Conservation (phyloP, 345 rosid species). For the Citrus hindsii region DNA sequence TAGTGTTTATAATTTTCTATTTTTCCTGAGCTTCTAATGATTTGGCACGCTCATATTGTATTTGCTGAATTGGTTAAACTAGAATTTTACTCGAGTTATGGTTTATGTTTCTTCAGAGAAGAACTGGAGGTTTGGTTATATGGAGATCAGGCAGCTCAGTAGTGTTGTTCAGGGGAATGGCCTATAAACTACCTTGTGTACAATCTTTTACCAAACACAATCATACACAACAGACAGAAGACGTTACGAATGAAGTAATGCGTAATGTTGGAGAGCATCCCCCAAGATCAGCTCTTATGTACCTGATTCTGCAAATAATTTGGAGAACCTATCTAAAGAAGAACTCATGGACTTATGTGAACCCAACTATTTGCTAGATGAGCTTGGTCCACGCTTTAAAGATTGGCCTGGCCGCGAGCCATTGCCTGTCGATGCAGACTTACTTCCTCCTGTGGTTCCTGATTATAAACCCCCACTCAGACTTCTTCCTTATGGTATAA, state of each 20-base stretch:
- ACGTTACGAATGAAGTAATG: constrained; percentile 8
- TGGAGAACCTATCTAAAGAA: constrained; percentile 49
- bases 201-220: constrained; percentile 48
- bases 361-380: constrained; percentile 63
- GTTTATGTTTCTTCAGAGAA: constrained; percentile 46
- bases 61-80: constrained; percentile 1
- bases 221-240: constrained; percentile 14
- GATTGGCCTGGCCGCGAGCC: constrained; percentile 94
- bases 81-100: constrained; percentile 19
- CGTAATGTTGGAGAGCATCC: constrained; percentile 15
- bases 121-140: constrained; percentile 84
- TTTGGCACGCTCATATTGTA: neutral
- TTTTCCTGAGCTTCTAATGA: neutral
- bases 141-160: constrained; percentile 96
- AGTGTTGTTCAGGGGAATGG: constrained; percentile 81
- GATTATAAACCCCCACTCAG: constrained; percentile 72
- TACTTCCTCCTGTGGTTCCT: constrained; percentile 70
- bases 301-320: constrained; percentile 38
- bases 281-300: constrained; percentile 14
- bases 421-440: constrained; percentile 90
- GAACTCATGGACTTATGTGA: constrained; percentile 55
- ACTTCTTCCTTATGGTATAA: constrained; percentile 67
- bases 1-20: constrained; percentile 22
- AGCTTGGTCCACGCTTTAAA: constrained; percentile 77
- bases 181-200: constrained; percentile 69